These are phyloP conservation scores for Calamus simplicifolius DNA, from an alignment of 176 grass and related monocot species.

Conservation along the genomic window DNA sequence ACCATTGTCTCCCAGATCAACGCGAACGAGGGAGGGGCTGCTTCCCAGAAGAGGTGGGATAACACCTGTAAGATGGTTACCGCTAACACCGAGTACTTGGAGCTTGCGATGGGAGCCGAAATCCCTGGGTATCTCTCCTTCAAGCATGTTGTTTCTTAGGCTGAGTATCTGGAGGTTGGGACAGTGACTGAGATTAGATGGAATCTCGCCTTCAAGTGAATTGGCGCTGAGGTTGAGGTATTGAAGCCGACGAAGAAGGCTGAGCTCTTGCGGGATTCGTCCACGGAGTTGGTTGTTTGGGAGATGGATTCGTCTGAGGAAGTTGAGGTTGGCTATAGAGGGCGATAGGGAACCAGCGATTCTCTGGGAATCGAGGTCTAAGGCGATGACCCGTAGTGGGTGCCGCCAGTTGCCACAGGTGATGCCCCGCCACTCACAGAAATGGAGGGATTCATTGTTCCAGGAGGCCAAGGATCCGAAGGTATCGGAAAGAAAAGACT, in stretches of 20 bases:
- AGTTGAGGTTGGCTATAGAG: constrained; percentile 34
- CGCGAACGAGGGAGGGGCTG: constrained; percentile 20
- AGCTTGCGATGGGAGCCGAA: constrained; percentile 23
- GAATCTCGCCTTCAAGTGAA: constrained; percentile 20
- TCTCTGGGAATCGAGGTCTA: neutral
- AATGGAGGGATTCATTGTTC: constrained; percentile 14
- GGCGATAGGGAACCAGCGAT: constrained; percentile 22
- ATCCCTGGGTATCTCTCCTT: constrained; percentile 13
- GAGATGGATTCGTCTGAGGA: constrained; percentile 12
- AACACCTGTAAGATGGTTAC: constrained; percentile 25
- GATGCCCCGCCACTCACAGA: constrained; percentile 32
- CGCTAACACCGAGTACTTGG: constrained; percentile 5
- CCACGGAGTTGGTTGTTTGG: constrained; percentile 13
- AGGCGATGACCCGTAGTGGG: constrained; percentile 16
- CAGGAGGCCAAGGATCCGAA: constrained; percentile 22
- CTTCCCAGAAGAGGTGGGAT: constrained; percentile 34
- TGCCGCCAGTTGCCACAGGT: constrained; percentile 9
- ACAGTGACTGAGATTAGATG: constrained; percentile 11
- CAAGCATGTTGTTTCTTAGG: constrained; percentile 12
- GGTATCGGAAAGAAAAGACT: constrained; percentile 15
- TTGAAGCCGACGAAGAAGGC: constrained; percentile 7
- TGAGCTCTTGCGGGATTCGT: constrained; percentile 15
- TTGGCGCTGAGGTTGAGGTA: constrained; percentile 17
- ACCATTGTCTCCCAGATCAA: constrained; percentile 21
- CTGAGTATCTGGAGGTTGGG: neutral